Percentiles rank a stretch among this genome's conserved stretches.
Conservation (phyloP, 306 rosid genomes). For the Casuarina equisetifolia region DNA sequence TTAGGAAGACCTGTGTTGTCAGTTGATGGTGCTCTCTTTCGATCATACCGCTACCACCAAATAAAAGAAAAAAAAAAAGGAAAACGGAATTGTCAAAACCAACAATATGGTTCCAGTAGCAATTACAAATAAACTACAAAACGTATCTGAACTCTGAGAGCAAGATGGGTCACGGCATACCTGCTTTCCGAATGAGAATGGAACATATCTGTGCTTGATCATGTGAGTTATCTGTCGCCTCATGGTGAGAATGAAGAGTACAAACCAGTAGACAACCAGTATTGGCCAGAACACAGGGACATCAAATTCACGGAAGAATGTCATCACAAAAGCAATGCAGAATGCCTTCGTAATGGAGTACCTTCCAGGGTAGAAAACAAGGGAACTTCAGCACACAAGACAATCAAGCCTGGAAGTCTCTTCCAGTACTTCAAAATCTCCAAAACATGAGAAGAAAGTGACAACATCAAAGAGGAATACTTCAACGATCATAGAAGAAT, state of each 20-base stretch:
- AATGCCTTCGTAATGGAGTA: constrained; percentile 90
- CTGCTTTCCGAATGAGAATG: constrained; percentile 94
- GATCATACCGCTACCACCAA: constrained; percentile 63
- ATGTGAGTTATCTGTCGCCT: constrained; percentile 92
- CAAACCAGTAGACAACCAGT: constrained; percentile 92
- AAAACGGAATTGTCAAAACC: constrained; percentile 17
- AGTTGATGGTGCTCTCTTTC: constrained; percentile 52
- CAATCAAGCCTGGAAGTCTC: background rate
- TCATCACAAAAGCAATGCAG: constrained; percentile 83
- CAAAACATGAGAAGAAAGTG: background rate
- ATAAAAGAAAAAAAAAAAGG: constrained; percentile 20
- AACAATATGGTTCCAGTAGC: constrained; percentile 9
- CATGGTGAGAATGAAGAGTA: constrained; percentile 79
- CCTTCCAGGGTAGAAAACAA: constrained; percentile 49
- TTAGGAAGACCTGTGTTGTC: constrained; percentile 46
- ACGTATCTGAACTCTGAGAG: constrained; percentile 8
- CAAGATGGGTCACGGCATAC: constrained; percentile 34
- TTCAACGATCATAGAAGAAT: background rate
- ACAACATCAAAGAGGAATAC: background rate
- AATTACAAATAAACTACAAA: constrained; percentile 4
- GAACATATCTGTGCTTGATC: constrained; percentile 94
- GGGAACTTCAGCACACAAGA: constrained; percentile 26
- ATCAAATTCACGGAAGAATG: constrained; percentile 65
- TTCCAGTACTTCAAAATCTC: background rate
- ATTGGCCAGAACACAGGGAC: constrained; percentile 98